These are phyloP conservation scores for Ascochyta rabiei DNA, from an alignment of 2,329 filamentous ascomycete genomes.

Conservation along the genomic window DNA sequence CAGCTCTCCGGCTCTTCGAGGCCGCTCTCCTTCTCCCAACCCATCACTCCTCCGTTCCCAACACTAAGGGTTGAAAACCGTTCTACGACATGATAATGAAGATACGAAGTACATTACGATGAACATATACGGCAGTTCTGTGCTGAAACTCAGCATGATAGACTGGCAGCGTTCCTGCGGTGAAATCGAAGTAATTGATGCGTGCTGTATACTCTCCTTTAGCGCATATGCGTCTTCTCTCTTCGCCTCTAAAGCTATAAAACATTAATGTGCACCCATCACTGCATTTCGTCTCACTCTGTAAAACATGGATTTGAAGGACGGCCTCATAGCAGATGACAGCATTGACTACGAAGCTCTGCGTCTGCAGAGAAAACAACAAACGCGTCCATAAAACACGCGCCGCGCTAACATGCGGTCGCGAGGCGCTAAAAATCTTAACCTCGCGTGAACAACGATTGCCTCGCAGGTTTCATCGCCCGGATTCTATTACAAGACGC, in stretches of 20 bases:
- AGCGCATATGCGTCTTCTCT: not conserved
- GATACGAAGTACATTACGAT: constrained; percentile 10
- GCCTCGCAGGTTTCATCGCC: not conserved
- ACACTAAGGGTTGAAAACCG: not conserved
- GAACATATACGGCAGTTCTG: not conserved
- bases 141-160: constrained; percentile 4
- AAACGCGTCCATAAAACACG: not conserved
- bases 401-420: constrained; percentile 7
- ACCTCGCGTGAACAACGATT: not conserved
- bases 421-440: constrained; percentile 10
- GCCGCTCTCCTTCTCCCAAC: constrained; percentile 42
- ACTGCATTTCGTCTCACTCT: not conserved
- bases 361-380: not conserved
- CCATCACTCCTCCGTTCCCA: constrained; percentile 31
- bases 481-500: not conserved
- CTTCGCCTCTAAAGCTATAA: not conserved
- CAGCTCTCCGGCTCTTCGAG: constrained; percentile 43
- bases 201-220: not conserved
- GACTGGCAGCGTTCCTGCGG: constrained; percentile 2
- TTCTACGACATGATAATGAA: constrained; percentile 2
- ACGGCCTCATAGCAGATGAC: not conserved
- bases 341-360: too few species aligned
- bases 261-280: not conserved
- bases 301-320: too few species aligned
- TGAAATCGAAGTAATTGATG: not conserved